Conservation (phyloP, 768 basidiomycete genomes). For the Leucosporidium creatinivorum region DNA sequence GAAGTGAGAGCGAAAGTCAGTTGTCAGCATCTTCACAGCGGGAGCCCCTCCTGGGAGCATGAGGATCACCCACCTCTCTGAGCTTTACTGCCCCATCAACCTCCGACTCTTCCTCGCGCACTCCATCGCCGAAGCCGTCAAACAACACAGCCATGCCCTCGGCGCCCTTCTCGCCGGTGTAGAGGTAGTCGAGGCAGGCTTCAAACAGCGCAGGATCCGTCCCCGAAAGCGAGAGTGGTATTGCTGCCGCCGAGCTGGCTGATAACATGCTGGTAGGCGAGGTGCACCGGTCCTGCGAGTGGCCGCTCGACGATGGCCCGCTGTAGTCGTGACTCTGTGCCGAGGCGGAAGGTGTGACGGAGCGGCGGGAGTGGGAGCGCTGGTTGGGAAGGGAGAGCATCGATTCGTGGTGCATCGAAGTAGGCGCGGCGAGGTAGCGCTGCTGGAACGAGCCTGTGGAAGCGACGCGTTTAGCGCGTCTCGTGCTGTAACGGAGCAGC, state of each 20-base stretch:
- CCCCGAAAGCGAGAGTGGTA: conserved; percentile 26
- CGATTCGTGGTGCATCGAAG: conserved; percentile 1
- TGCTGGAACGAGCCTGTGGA: conserved; percentile 28
- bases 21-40: neutral
- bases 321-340: neutral
- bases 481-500: neutral
- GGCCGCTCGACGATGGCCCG: neutral
- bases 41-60: neutral
- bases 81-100: conserved; percentile 70
- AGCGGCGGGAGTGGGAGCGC: conserved; percentile 2
- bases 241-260: neutral
- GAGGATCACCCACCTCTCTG: conserved; percentile 49
- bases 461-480: neutral
- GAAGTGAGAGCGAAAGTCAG: neutral
- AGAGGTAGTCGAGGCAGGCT: conserved; percentile 87
- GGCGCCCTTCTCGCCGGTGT: conserved; percentile 75
- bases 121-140: conserved; percentile 49
- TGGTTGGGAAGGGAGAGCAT: conserved; percentile 9
- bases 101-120: conserved; percentile 43
- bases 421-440: conserved; percentile 16
- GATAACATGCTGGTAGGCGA: conserved; percentile 3
- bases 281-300: neutral
- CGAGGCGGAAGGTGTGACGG: neutral
- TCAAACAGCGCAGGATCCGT: conserved; percentile 70
- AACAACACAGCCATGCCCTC: conserved; percentile 84